Percentiles rank a stretch among this genome's conserved stretches.
Evolutionary conservation across 2,329 filamentous ascomycete genomes (phyloP).

Genomic region (Fusarium dimerum): DNA sequence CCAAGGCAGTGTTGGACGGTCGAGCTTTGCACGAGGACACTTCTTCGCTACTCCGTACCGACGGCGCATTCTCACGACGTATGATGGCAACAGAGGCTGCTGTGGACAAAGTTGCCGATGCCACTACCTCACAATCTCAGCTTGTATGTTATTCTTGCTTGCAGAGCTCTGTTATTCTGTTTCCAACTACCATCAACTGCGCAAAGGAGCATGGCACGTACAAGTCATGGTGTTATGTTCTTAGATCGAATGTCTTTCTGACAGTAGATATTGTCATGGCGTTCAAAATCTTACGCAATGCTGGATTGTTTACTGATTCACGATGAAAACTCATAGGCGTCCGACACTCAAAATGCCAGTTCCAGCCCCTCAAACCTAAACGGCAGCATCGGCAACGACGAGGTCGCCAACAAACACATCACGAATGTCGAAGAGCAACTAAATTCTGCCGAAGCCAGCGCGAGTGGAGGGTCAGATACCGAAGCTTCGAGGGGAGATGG

Average conservation of each 20-base stretch:
- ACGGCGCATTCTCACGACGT: slow-evolving; percentile 49
- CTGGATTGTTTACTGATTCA: neutral
- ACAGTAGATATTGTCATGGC: neutral
- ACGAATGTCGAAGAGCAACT: slow-evolving; percentile 59
- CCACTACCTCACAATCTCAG: slow-evolving; percentile 49
- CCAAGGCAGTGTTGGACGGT: slow-evolving; percentile 19
- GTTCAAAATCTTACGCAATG: neutral
- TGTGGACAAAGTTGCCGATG: slow-evolving; percentile 55
- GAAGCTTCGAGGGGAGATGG: slow-evolving; percentile 65
- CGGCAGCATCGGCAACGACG: slow-evolving; percentile 49
- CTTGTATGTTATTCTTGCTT: slow-evolving; percentile 41
- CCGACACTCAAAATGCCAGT: slow-evolving; percentile 50
- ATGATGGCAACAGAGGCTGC: slow-evolving; percentile 67
- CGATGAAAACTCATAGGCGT: slow-evolving; percentile 22
- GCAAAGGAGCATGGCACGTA: neutral
- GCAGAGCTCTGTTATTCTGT: neutral
- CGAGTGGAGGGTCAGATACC: slow-evolving; percentile 75
- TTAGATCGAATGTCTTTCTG: neutral
- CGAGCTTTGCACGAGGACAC: slow-evolving; percentile 28
- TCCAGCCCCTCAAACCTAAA: slow-evolving; percentile 49
- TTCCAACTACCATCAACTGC: neutral
- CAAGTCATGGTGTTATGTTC: neutral
- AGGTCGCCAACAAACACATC: slow-evolving; percentile 59
- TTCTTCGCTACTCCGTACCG: slow-evolving; percentile 30
- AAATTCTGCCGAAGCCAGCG: slow-evolving; percentile 66